phyloP scores from a whole-genome alignment of 78 protist species.

The Dictyostelium discoideum region dicty_2.7 NC_007090.3:5212501-5213000 shows the following conservation, averaged over 20 bases:
- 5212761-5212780: neutral
- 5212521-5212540: neutral
- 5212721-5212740: neutral
- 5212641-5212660: neutral
- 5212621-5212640: neutral
- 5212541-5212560: neutral
- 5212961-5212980: neutral
- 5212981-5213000: neutral
- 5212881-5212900: neutral
- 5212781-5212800: neutral
- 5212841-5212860: neutral
- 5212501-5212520: neutral
- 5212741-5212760: conserved; percentile 6
- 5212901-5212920: neutral
- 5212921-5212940: conserved; percentile 16
- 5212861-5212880: neutral
- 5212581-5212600: neutral
- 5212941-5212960: neutral
- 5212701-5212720: conserved; percentile 22
- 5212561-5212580: neutral
- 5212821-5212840: neutral
- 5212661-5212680: neutral
- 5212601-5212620: neutral
- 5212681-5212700: neutral
- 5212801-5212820: neutral